Evolutionary conservation across 2,329 filamentous ascomycete species (phyloP).

Genomic region (Tolypocladium album): DNA sequence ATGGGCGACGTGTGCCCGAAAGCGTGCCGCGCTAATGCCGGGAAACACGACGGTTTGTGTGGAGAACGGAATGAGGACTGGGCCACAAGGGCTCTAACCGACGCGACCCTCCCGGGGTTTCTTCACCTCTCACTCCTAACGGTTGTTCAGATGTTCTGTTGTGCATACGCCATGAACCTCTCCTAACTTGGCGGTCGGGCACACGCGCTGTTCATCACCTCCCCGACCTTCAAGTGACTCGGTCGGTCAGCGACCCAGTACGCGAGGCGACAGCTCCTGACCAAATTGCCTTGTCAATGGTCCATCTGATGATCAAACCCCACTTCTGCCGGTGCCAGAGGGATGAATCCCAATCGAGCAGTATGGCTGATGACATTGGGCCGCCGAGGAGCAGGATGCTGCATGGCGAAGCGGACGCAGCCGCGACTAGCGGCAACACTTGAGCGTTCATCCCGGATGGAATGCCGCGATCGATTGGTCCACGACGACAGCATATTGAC

Average conservation of each 20-base stretch:
- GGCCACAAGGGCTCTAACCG: neutral
- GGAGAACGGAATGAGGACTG: neutral
- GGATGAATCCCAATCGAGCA: neutral
- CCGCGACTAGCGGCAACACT: neutral
- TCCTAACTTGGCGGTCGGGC: neutral
- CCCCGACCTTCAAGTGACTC: neutral
- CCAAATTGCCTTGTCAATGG: neutral
- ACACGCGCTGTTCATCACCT: neutral
- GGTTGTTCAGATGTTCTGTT: neutral
- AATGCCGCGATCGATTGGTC: constrained; percentile 1
- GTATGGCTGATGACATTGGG: neutral
- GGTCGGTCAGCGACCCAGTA: neutral
- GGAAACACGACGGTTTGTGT: neutral
- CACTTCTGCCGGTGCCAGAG: neutral
- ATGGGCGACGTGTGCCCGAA: neutral
- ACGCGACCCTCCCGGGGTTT: neutral
- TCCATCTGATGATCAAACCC: neutral
- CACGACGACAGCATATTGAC: neutral
- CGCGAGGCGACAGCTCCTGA: neutral
- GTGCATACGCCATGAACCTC: neutral
- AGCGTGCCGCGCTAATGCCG: neutral
- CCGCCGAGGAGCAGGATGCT: neutral
- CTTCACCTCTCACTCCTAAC: neutral
- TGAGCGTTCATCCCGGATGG: neutral
- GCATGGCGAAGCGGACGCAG: neutral